These are phyloP conservation scores for Pascua guehoae DNA, from an alignment of 1,284 basidiomycete genomes.

Conservation along the genomic window DNA sequence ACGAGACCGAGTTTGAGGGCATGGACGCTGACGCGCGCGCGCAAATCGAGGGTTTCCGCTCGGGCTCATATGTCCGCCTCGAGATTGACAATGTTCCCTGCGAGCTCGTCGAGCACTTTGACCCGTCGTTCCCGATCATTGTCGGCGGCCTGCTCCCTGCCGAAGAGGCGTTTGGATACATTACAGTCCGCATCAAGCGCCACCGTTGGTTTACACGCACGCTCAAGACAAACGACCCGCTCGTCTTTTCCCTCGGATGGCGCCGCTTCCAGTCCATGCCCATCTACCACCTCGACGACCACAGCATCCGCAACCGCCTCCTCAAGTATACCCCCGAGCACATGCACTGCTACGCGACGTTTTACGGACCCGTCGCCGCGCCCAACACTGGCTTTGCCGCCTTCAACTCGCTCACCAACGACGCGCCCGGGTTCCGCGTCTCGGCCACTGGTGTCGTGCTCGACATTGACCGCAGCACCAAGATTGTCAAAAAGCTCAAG, in stretches of 20 bases:
- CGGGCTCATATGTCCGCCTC: slow-evolving; percentile 91
- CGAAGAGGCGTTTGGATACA: slow-evolving; percentile 87
- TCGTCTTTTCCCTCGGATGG: slow-evolving; percentile 95
- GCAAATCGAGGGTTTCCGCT: slow-evolving; percentile 82
- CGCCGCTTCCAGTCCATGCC: slow-evolving; percentile 91
- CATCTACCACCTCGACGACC: slow-evolving; percentile 94
- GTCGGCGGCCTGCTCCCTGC: slow-evolving; percentile 87
- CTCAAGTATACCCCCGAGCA: slow-evolving; percentile 99
- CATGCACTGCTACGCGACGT: slow-evolving; percentile 97
- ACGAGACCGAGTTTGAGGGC: slow-evolving; percentile 78
- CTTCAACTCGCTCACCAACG: slow-evolving; percentile 77
- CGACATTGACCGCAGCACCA: slow-evolving; percentile 83
- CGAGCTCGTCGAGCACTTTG: slow-evolving; percentile 91
- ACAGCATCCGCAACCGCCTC: slow-evolving; percentile 95
- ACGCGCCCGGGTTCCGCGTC: slow-evolving; percentile 75
- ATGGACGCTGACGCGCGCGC: slow-evolving; percentile 74
- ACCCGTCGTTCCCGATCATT: slow-evolving; percentile 84
- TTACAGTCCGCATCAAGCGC: slow-evolving; percentile 93
- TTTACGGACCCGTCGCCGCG: slow-evolving; percentile 83
- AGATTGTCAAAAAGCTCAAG: slow-evolving; percentile 99
- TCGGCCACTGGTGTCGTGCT: slow-evolving; percentile 92
- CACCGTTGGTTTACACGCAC: slow-evolving; percentile 92
- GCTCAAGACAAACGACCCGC: slow-evolving; percentile 95
- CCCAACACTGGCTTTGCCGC: slow-evolving; percentile 98
- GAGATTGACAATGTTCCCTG: slow-evolving; percentile 80